Conservation (phyloP, 1,139 yeast genomes). For the Yamadazyma diddensiae region DNA sequence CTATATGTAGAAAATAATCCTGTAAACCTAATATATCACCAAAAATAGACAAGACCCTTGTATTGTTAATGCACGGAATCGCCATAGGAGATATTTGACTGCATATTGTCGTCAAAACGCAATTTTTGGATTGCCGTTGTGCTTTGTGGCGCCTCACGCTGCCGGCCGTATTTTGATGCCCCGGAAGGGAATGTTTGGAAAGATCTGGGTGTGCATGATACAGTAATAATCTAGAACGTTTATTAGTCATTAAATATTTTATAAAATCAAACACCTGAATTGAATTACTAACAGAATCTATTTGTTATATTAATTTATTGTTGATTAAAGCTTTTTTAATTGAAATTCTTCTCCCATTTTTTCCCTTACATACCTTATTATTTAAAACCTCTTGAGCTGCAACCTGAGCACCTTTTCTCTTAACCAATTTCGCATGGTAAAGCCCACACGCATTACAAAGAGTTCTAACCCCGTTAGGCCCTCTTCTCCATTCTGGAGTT, state of each 20-base stretch:
- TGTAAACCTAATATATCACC: no score
- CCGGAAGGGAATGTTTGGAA: no score
- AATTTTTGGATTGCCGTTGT: no score
- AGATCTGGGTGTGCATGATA: no score
- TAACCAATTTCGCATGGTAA: constrained; percentile 71
- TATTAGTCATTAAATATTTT: constrained; percentile 2
- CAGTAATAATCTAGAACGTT: no score
- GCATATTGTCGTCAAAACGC: neutral
- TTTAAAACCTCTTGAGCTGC: constrained; percentile 54
- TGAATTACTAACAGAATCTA: neutral
- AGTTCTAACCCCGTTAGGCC: constrained; percentile 82
- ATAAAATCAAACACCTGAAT: neutral
- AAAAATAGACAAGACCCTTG: neutral
- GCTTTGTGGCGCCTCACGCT: no score
- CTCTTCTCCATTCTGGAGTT: constrained; percentile 92
- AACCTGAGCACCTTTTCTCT: constrained; percentile 60
- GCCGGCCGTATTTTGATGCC: no score
- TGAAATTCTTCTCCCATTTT: constrained; percentile 43
- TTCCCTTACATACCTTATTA: constrained; percentile 46
- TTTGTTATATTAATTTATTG: constrained; percentile 5
- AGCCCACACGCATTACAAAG: constrained; percentile 90
- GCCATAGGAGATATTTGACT: neutral
- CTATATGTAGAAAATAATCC: constrained; percentile 2
- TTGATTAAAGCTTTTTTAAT: constrained; percentile 26
- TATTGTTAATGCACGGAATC: neutral